Evolutionary conservation across 2,329 filamentous ascomycete genomes (phyloP).

Genomic region (Myriosclerotinia curreyana): DNA sequence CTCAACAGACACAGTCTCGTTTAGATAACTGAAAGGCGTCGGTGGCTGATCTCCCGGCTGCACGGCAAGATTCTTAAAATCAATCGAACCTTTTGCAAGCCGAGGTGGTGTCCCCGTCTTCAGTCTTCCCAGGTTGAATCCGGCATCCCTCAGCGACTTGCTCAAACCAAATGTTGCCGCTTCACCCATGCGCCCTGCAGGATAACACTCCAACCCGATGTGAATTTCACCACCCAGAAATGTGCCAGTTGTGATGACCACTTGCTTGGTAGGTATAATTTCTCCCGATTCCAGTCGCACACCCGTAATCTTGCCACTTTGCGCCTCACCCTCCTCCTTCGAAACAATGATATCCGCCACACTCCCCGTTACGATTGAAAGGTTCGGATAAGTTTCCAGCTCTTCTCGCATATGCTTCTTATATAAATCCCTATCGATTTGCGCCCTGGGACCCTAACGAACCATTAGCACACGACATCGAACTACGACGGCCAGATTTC

Average conservation of each 20-base stretch:
- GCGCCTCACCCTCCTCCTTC: slow-evolving; percentile 48
- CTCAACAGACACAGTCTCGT: slow-evolving; percentile 71
- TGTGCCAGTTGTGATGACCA: slow-evolving; percentile 94
- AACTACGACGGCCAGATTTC: background rate
- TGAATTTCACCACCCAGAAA: slow-evolving; percentile 96
- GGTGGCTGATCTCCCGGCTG: slow-evolving; percentile 85
- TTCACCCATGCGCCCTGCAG: slow-evolving; percentile 90
- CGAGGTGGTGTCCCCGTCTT: slow-evolving; percentile 96
- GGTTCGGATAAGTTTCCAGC: slow-evolving; percentile 70
- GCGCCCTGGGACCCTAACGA: slow-evolving; percentile 73
- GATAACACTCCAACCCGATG: slow-evolving; percentile 79
- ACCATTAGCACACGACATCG: background rate
- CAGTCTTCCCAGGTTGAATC: slow-evolving; percentile 82
- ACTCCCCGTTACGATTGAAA: slow-evolving; percentile 79
- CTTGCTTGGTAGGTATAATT: slow-evolving; percentile 72
- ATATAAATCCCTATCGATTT: slow-evolving; percentile 90
- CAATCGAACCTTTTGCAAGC: slow-evolving; percentile 75
- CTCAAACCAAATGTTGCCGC: slow-evolving; percentile 89
- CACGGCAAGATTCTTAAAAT: slow-evolving; percentile 67
- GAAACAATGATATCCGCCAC: slow-evolving; percentile 87
- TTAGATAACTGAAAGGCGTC: slow-evolving; percentile 86
- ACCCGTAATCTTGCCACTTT: slow-evolving; percentile 73
- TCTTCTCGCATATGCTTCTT: slow-evolving; percentile 88
- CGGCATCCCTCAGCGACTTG: slow-evolving; percentile 82
- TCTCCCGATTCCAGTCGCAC: slow-evolving; percentile 85